A percentile compares a stretch with the other conserved stretches of the same genome.
Conservation (phyloP, 2,329 filamentous ascomycete genomes). For the Immersiporthe knoxdaviesiana region DNA sequence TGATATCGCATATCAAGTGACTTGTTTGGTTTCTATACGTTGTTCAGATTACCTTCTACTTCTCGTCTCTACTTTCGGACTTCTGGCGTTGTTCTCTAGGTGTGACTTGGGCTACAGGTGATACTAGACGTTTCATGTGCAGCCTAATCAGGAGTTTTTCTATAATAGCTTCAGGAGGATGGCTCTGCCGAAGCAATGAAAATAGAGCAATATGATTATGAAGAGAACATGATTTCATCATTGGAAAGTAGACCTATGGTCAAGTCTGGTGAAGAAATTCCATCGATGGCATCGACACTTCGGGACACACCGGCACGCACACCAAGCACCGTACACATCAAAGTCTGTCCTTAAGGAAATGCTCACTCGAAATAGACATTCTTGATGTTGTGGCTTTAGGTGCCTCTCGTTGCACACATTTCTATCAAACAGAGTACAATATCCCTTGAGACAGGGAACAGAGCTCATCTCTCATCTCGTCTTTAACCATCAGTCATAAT, state of each 20-base stretch:
- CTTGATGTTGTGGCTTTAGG: neutral
- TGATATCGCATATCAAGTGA: neutral
- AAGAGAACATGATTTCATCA: neutral
- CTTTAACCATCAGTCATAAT: too few species aligned
- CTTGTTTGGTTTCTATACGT: neutral
- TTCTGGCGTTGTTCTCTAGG: neutral
- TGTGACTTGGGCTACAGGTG: neutral
- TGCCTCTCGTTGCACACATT: neutral
- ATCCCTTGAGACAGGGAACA: too few species aligned
- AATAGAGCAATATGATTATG: neutral
- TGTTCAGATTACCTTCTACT: neutral
- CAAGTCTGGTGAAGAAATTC: too few species aligned
- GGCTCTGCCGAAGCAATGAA: neutral
- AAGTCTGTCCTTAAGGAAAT: too few species aligned
- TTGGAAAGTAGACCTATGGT: neutral
- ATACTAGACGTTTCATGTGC: neutral
- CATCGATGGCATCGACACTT: too few species aligned
- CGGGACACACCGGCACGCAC: too few species aligned
- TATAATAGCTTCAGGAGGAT: neutral
- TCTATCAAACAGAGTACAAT: neutral
- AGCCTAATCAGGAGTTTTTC: neutral
- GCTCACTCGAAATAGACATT: too few species aligned
- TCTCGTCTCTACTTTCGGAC: neutral
- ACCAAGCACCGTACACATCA: too few species aligned
- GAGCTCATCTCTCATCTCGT: neutral